Evolutionary conservation across 345 rosid genomes (phyloP), one percentile per base, ranked within the genome.

Genomic region (Psidium guajava): DNA sequence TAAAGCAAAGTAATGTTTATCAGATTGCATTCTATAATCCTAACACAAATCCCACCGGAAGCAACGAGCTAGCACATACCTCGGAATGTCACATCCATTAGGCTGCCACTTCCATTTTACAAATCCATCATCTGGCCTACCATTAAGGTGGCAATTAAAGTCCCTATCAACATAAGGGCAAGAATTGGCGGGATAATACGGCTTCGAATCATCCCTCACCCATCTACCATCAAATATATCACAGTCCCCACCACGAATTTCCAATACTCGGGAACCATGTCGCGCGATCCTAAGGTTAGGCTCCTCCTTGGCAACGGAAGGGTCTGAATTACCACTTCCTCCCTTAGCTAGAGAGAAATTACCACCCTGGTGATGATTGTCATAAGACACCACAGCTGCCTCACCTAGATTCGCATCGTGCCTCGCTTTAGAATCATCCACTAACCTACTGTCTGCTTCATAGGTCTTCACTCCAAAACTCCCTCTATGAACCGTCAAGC

Each of bases 101-200:
- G 98, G 98, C 86, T 94, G 94, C 98, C 99, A 95, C 88, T 88
- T 95, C 96, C 99, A 96, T 83, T 90, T 93, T 55, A 92, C 87
- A 88, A 84, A 96, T 50, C 81, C 96, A 86, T 90, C 92, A 83
- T 96, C 96, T 61, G 97, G 97, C 92, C 99, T 90, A 49, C 94
- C 90, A 80, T 96, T 94, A 27, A 75, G 87, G 14, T 94, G 92
- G 85, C 99, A 95, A 89, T 96, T 87, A 82, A 94, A 95, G 88
- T 92, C 96, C 87, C 87, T 91, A 91, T 94, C 99, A 85, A 94
- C 61, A 83, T 94, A 88, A 40, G 98, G 98, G 91, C 99, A 96
- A 11, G 98, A 95, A 47, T 95, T 94, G 12, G 92, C 86, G 9
- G 94, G 94, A 87, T 95, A 96, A 86, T 92, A 92, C 3, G 96